Conservation (phyloP, 805 yeast species). For the Pichia insulana region DNA sequence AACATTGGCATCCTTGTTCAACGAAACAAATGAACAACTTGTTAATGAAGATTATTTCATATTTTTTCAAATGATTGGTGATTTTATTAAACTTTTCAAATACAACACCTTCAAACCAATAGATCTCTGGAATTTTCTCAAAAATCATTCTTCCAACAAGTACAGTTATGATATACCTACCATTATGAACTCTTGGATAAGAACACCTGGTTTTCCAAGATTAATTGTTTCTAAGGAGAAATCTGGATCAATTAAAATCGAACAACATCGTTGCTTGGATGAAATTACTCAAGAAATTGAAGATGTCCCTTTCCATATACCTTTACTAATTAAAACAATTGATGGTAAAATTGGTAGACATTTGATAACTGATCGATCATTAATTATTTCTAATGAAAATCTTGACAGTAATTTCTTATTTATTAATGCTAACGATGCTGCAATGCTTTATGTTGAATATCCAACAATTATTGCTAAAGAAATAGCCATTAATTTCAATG, state of each 20-base stretch:
- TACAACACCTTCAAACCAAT: constrained; percentile 36
- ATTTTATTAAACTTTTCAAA: constrained; percentile 30
- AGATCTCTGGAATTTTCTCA: constrained; percentile 44
- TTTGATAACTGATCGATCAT: constrained; percentile 36
- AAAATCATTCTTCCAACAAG: constrained; percentile 19
- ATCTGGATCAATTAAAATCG: constrained; percentile 32
- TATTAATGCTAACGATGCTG: constrained; percentile 37
- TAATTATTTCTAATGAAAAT: constrained; percentile 16
- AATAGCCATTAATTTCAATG: constrained; percentile 20
- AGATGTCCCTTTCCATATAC: constrained; percentile 55
- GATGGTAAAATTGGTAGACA: constrained; percentile 32
- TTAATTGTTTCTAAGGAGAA: constrained; percentile 37
- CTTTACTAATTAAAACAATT: constrained; percentile 36
- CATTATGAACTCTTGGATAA: constrained; percentile 53
- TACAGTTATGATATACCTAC: constrained; percentile 36
- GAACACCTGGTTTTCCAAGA: constrained; percentile 58
- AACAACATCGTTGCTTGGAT: constrained; percentile 33
- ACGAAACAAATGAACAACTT: constrained; percentile 21
- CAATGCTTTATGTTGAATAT: constrained; percentile 44
- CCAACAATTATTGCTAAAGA: constrained; percentile 20
- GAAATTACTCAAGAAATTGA: constrained; percentile 30
- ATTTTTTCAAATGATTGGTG: constrained; percentile 28
- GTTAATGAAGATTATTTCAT: constrained; percentile 25
- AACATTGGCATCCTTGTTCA: constrained; percentile 40
- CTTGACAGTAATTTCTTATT: constrained; percentile 26